Base-by-base conservation (phyloP, 768 basidiomycete species). In the Leccinum truebloodii region DNA sequence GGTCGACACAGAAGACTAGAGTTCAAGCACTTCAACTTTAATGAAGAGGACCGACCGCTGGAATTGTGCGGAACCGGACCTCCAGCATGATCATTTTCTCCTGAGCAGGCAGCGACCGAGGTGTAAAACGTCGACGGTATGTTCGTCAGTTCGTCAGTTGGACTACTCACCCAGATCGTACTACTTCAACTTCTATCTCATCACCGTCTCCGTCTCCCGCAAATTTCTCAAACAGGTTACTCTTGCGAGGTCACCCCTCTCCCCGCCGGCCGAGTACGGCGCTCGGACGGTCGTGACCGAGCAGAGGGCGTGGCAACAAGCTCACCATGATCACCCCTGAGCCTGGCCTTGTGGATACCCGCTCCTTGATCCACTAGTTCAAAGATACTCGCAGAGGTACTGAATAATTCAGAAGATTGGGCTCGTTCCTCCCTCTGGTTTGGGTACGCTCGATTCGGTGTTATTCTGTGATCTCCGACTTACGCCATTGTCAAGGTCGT, bases 1-100 rank as follows among this genome's bases (percentile, higher is more conserved):
- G 86, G 86, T 58, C 81, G 84, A 35, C 80, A 81, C 39, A 83
- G 76, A 13, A 88, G 75, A 57, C 77, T 75, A 30, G 80, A 79
- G 13, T 81, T 81, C 63, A 76, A 51, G 55, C 70, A 63, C 59
- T 69, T 75, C 54, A 76, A 73, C 55, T 64, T 67, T 55, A 64
- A 65, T 51, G 62, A 61, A 58, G 70, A 63, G 26, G 72, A 64
- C 32, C 12, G 8, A 59, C 66, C 66, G 20, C 63, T 65, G 48
- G 64, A 54, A 58, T 67, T 64, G 50, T 69, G 72, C 68, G 69
- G 66, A 41, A 46, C 67, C 60, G 67, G 57, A 44, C 7, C 32
- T 16, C 37, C 16, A 39, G 16, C 37, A 8, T 39, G 37, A 39
- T 18, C 37, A 18, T 7, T 7, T 39, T 18, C 37, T 8, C 37